A percentile compares a stretch with the other conserved stretches of the same genome.
Evolutionary conservation across 2,329 filamentous ascomycete genomes (phyloP).

Genomic region (Chaetomium olivaceum): DNA sequence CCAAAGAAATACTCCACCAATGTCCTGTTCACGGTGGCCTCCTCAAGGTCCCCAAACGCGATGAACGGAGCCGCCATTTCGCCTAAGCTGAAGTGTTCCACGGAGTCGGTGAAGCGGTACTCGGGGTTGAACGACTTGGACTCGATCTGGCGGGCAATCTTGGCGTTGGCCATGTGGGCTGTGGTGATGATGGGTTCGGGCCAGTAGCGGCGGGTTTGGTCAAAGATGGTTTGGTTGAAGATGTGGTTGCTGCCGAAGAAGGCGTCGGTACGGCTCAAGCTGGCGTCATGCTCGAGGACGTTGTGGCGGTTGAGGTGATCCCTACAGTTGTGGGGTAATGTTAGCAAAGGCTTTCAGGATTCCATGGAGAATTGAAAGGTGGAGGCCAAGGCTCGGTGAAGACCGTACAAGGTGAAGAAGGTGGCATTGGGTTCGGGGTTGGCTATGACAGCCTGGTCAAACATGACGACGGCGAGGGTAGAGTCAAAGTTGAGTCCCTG

Average conservation of each 20-base stretch:
- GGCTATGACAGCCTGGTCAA: conserved; percentile 41
- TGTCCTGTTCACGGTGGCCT: conserved; percentile 11
- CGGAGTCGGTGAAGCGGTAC: conserved; percentile 6
- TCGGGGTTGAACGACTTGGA: conserved; percentile 18
- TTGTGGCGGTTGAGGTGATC: conserved; percentile 9
- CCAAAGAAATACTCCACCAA: conserved; percentile 20
- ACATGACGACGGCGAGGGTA: conserved; percentile 45
- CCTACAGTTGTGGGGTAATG: not conserved
- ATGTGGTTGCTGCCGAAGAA: conserved; percentile 2
- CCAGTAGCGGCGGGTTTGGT: not conserved
- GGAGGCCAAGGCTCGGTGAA: not conserved
- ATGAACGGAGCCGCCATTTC: conserved; percentile 21
- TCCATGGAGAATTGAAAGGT: not conserved
- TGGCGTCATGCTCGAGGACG: conserved; percentile 50
- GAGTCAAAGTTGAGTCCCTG: conserved; percentile 46
- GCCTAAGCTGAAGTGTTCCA: conserved; percentile 13
- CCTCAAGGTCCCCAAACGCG: conserved; percentile 19
- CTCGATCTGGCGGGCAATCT: not conserved
- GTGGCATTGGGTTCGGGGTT: conserved; percentile 47
- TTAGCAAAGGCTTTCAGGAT: not conserved
- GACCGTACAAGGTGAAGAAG: conserved; percentile 37
- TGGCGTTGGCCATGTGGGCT: conserved; percentile 1
- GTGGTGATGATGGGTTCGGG: conserved; percentile 4
- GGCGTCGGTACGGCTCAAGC: conserved; percentile 27
- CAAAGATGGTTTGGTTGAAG: conserved; percentile 13